Conservation (phyloP, 164 flowering plant species). For the Kingdonia uniflora region DNA sequence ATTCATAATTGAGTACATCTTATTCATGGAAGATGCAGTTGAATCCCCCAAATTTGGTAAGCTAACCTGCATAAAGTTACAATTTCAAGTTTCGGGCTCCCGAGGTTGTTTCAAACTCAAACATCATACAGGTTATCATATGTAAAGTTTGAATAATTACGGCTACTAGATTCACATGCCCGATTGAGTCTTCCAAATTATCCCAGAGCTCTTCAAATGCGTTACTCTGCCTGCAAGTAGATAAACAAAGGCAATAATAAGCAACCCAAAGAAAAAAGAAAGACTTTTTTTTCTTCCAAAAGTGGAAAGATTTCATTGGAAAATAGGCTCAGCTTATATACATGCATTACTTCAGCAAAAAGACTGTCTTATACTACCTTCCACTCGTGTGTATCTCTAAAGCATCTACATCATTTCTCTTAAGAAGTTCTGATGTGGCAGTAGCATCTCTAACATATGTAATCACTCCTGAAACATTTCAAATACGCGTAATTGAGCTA, state of each 20-base stretch:
- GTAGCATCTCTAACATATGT: constrained; percentile 53
- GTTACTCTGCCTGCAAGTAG: constrained; percentile 29
- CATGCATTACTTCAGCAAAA: background rate
- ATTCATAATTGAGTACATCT: constrained; percentile 51
- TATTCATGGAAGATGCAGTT: constrained; percentile 41
- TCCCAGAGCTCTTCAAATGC: constrained; percentile 46
- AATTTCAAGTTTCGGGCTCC: background rate
- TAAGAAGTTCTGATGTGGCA: constrained; percentile 51
- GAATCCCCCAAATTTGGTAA: constrained; percentile 50
- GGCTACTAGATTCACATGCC: constrained; percentile 51
- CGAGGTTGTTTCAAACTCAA: background rate
- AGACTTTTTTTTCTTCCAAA: no score
- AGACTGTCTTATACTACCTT: constrained; percentile 32
- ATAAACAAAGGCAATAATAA: constrained; percentile 4
- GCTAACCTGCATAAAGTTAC: constrained; percentile 69
- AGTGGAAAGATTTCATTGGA: background rate
- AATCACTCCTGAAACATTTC: constrained; percentile 28
- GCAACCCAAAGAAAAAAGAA: background rate
- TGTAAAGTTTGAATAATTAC: constrained; percentile 26
- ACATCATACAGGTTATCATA: background rate
- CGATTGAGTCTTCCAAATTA: constrained; percentile 40
- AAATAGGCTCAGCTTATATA: background rate
- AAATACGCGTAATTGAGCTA: no score
- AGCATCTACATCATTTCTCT: constrained; percentile 59
- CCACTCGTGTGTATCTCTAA: constrained; percentile 80